Base-by-base conservation (phyloP, 2,329 filamentous ascomycete species). In the Stemphylium beticola region DNA sequence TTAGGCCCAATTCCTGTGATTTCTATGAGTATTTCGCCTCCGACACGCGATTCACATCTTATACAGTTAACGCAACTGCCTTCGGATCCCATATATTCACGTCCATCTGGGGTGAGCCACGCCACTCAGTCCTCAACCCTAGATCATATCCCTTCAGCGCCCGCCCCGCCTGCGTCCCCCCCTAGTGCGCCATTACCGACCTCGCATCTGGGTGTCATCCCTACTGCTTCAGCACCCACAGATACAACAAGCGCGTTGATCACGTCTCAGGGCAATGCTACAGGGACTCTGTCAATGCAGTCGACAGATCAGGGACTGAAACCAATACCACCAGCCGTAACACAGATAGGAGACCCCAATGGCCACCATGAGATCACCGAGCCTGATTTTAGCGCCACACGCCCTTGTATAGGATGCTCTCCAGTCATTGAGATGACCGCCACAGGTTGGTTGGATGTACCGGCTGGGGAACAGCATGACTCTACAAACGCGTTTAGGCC, bases 331-430 rank as follows among this genome's bases (percentile, higher is more conserved):
- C 58, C 62, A 18, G 58, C 58, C 11, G 64, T 58, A 34, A 68
- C 61, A 26, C 55, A 62, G 10, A 49, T 60, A 6, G 69, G 68
- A 15, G 61, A 70, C 20, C 69, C 68, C 1, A 56, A 70, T 37
- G 70, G 69, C 9, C 69, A 71, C 43, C 64, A 71, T 52, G 70
- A 73, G 34, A 67, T 72, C 20, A 59, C 64, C 6, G 69, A 72
- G 50, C 69, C 67, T 26, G 62, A 69, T 26, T 67, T 72, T 38
- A 67, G 56, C 36, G 57, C 53, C 20, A 73, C 70, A 8, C 56
- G 55, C 18, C 53, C 61, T 1, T 73, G 71, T 44, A 53, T 53
- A 53, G 63, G 65, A 49, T 73, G 68, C 42, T 66, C 65, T 20
- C 68, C 69, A 2, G 53, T 69, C n/a, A 53, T 70, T 32, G 61